Percentiles rank a stretch among this genome's conserved stretches.
Conservation (phyloP, 805 yeast genomes). For the Vanderwaltozyma verrucispora region DNA sequence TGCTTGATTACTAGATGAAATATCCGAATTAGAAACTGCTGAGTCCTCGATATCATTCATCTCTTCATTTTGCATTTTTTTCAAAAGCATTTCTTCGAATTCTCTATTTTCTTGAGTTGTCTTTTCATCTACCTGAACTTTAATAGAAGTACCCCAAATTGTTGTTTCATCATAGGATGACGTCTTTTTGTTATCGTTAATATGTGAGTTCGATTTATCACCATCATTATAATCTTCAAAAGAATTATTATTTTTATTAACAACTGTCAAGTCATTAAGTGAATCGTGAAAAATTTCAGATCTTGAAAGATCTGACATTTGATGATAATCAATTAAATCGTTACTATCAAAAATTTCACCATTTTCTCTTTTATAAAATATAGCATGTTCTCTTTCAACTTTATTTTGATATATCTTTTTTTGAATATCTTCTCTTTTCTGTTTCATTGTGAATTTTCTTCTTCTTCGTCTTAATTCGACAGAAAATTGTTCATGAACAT, state of each 20-base stretch:
- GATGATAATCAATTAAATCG: neutral
- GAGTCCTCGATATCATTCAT: neutral
- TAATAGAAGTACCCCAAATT: constrained; percentile 63
- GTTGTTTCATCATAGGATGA: constrained; percentile 36
- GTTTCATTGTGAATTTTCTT: constrained; percentile 37
- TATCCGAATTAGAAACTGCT: neutral
- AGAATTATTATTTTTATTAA: neutral
- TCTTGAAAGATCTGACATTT: neutral
- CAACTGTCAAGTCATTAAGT: neutral
- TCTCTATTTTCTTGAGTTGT: constrained; percentile 37
- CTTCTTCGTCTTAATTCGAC: constrained; percentile 50
- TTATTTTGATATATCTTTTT: constrained; percentile 44
- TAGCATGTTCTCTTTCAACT: constrained; percentile 46
- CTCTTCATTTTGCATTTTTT: constrained; percentile 37
- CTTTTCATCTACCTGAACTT: constrained; percentile 24
- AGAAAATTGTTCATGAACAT: constrained; percentile 37
- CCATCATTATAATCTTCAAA: neutral
- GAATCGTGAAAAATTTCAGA: neutral
- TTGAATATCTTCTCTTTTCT: constrained; percentile 51
- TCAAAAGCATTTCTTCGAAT: constrained; percentile 39
- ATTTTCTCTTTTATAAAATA: constrained; percentile 54
- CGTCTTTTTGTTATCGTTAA: neutral
- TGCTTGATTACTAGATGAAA: neutral
- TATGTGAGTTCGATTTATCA: neutral
- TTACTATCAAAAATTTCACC: constrained; percentile 23